These are phyloP conservation scores for Venturia nashicola DNA, from an alignment of 2,329 filamentous ascomycete genomes.

Conservation along the genomic window DNA sequence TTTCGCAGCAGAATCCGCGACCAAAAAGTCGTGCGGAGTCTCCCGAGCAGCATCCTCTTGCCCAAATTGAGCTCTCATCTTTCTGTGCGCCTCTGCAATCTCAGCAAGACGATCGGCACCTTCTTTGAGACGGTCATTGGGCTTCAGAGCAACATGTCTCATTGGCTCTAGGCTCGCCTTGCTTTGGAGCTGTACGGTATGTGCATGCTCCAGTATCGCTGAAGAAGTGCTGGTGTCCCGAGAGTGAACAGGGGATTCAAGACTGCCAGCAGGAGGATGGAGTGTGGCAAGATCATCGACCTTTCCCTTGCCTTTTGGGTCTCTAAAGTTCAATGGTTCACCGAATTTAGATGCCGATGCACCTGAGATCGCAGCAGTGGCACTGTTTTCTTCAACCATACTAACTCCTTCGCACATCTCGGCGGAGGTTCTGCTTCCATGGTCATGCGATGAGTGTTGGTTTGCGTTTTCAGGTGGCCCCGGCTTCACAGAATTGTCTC, in stretches of 20 bases:
- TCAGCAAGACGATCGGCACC: slow-evolving; percentile 7
- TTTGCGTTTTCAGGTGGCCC: not conserved
- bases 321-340: not conserved
- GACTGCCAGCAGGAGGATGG: not conserved
- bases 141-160: not conserved
- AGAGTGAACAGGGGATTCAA: not conserved
- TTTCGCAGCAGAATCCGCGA: not conserved
- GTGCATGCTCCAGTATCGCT: not conserved
- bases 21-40: slow-evolving; percentile 2
- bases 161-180: not conserved
- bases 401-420: not conserved
- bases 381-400: not conserved
- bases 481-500: not conserved
- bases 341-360: not conserved
- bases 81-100: slow-evolving; percentile 7
- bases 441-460: not conserved
- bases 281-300: not conserved
- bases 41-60: not conserved
- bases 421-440: not conserved
- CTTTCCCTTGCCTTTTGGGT: slow-evolving; percentile 4
- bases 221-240: not conserved
- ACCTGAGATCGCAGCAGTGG: no score
- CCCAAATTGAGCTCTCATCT: slow-evolving; percentile 6
- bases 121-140: not conserved
- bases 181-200: not conserved